Conservation (phyloP, 2,329 filamentous ascomycete species). For the Aphanoascus verrucosus region DNA sequence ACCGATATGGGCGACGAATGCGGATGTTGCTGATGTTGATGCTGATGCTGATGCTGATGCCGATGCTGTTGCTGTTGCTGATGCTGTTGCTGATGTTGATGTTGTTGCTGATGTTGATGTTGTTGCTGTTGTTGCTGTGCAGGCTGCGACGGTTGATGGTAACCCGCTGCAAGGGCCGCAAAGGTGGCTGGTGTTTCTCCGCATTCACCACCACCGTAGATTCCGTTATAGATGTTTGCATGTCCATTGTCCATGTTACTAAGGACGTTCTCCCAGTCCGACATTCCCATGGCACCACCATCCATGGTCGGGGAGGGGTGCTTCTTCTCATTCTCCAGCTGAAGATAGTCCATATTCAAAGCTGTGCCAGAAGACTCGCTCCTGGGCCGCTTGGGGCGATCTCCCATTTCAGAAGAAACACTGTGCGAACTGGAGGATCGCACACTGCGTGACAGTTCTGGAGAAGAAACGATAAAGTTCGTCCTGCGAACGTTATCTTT, state of each 20-base stretch:
- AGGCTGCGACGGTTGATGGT: conserved; percentile 21
- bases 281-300: conserved; percentile 44
- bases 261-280: conserved; percentile 74
- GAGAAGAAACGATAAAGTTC: conserved; percentile 9
- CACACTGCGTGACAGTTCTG: conserved; percentile 14
- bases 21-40: neutral
- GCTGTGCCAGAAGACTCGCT: neutral
- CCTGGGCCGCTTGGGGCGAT: conserved; percentile 5
- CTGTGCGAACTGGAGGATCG: conserved; percentile 16
- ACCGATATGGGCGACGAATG: conserved; percentile 7
- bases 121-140: conserved; percentile 25
- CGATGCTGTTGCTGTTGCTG: too few species aligned
- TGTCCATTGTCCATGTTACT: conserved; percentile 68
- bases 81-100: neutral
- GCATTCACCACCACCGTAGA: conserved; percentile 38
- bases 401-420: conserved; percentile 8
- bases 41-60: neutral
- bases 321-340: conserved; percentile 32
- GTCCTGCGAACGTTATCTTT: conserved; percentile 7
- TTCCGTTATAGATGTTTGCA: conserved; percentile 59
- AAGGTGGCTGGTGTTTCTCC: conserved; percentile 20
- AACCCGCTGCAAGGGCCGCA: conserved; percentile 11
- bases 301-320: conserved; percentile 23
- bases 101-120: conserved; percentile 7
- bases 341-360: conserved; percentile 47